phyloP scores from a whole-genome alignment of 345 rosid genomes.

The Rhodamnia argentea region DNA sequence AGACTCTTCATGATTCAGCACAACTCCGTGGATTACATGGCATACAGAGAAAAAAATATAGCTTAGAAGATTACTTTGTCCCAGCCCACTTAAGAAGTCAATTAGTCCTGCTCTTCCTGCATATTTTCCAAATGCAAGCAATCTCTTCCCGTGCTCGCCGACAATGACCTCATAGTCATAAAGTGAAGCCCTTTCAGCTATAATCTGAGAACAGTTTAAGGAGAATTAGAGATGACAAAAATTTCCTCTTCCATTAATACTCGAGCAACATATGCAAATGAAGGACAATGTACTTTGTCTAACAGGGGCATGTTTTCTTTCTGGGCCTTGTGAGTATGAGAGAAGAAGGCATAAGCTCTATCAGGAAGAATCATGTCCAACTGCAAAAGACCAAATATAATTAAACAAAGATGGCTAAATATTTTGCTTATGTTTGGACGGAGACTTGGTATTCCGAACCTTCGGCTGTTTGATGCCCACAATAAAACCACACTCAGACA shows the following conservation, averaged over 20 bases:
- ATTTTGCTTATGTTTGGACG: not conserved
- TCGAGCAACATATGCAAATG: not conserved
- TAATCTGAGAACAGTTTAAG: conserved; percentile 28
- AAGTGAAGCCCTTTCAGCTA: conserved; percentile 58
- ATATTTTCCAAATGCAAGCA: conserved; percentile 79
- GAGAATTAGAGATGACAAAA: not conserved
- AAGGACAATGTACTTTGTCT: conserved; percentile 40
- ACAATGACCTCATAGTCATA: conserved; percentile 86
- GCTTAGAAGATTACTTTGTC: conserved; percentile 46
- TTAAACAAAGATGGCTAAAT: not conserved
- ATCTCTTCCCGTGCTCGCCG: conserved; percentile 57
- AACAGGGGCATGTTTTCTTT: conserved; percentile 78
- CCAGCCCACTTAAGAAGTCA: conserved; percentile 73
- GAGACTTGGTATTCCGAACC: conserved; percentile 15
- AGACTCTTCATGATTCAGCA: not conserved
- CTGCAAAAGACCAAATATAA: conserved; percentile 20
- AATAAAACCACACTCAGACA: conserved; percentile 80
- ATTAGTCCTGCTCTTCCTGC: conserved; percentile 93
- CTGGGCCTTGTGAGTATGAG: conserved; percentile 88
- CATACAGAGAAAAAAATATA: not conserved
- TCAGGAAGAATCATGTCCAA: conserved; percentile 66
- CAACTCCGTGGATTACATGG: not conserved
- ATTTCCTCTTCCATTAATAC: not conserved
- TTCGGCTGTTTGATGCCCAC: conserved; percentile 81
- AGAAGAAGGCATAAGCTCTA: conserved; percentile 87